Conservation (phyloP, 1,139 yeast genomes). For the Nakaseomyces kungkrabaensis region DNA sequence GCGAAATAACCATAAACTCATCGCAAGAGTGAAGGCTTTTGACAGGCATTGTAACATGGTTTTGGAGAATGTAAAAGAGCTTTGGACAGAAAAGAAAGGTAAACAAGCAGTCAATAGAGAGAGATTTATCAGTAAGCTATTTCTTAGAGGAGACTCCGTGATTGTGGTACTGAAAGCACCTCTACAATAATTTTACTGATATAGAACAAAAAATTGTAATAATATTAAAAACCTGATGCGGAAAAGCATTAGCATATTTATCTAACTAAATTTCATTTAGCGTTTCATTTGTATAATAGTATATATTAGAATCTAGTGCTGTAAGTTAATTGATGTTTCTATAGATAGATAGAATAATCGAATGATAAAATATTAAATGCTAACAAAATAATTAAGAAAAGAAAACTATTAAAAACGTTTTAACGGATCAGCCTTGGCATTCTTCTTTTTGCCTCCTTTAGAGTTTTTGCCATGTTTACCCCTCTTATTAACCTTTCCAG, state of each 20-base stretch:
- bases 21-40: constrained; percentile 86
- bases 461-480: constrained; percentile 30
- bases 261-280: not conserved
- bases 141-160: constrained; percentile 91
- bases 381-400: constrained; percentile 5
- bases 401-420: constrained; percentile 39
- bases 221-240: not conserved
- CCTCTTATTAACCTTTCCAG: constrained; percentile 38
- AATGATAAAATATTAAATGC: not conserved
- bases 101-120: constrained; percentile 67
- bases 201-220: not conserved
- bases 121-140: constrained; percentile 80
- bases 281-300: not conserved
- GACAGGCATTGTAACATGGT: constrained; percentile 95
- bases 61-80: constrained; percentile 82
- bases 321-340: not conserved
- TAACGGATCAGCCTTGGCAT: constrained; percentile 55
- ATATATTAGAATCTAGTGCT: not conserved
- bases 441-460: constrained; percentile 8
- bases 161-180: constrained; percentile 63
- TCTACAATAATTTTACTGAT: constrained; percentile 9
- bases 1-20: constrained; percentile 83
- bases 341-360: not conserved
- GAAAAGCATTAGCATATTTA: too few relatives aligned
- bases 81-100: constrained; percentile 78